Evolutionary conservation across 73 alveolate species (phyloP).

Genomic region (Paramecium bursaria): DNA sequence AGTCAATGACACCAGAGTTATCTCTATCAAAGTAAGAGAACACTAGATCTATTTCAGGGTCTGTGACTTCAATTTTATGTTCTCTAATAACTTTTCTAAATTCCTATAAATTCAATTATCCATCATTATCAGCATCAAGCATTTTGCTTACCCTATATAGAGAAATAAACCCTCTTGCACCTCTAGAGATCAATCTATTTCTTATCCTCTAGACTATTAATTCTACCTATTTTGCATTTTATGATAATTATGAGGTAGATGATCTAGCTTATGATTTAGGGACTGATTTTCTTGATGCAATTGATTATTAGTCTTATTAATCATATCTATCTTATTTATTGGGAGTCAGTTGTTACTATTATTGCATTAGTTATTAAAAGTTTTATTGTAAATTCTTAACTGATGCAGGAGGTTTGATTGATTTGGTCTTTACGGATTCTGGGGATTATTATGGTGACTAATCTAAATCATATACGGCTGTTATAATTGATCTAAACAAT

Average conservation of each 20-base stretch:
- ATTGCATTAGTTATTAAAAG: neutral
- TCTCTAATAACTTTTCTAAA: constrained; percentile 79
- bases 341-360: neutral
- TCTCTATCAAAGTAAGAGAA: constrained; percentile 89
- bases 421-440: constrained; percentile 14
- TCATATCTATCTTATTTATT: constrained; percentile 10
- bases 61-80: constrained; percentile 79
- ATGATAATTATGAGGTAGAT: constrained; percentile 33
- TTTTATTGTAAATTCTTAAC: neutral
- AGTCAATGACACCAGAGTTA: constrained; percentile 76
- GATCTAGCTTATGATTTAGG: constrained; percentile 12
- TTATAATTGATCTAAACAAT: constrained; percentile 1
- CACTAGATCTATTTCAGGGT: constrained; percentile 81
- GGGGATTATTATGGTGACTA: constrained; percentile 9
- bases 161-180: constrained; percentile 93
- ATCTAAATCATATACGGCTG: constrained; percentile 14
- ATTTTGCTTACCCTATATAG: constrained; percentile 85
- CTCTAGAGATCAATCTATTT: constrained; percentile 83
- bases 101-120: constrained; percentile 73
- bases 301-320: constrained; percentile 32
- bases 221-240: constrained; percentile 59
- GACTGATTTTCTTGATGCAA: constrained; percentile 22
- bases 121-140: constrained; percentile 85
- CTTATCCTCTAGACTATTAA: constrained; percentile 76
- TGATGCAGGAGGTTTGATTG: constrained; percentile 5